Evolutionary conservation across 305 asterid genomes (phyloP), one percentile per base, ranked within the genome.

Genomic region (Solanum hybrid): DNA sequence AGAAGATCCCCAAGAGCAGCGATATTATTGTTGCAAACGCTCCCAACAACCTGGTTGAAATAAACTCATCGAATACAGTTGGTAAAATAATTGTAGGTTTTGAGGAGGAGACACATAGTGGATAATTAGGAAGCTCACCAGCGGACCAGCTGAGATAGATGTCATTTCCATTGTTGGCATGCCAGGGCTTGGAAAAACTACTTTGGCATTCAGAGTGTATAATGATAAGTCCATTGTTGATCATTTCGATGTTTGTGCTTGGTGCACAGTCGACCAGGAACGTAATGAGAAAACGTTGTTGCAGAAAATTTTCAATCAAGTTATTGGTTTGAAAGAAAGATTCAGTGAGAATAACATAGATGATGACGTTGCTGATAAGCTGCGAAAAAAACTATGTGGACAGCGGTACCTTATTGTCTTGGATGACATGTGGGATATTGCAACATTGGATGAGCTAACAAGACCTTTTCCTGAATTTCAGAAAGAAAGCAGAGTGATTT

Each of bases 361-460:
- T 4, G 17, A 17, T 85, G 76, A 31, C 4, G 22, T 22, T 32
- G 88, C 34, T 86, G 88, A 85, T 60, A 34, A 86, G 36, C 78
- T 64, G 4, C 9, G 38, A 2, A 75, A 35, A 84, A 0, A 24
- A 13, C 79, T 89, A 14, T 87, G 32, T 22, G 85, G 34, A 14
- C 22, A 42, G n/a, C 40, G 37, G 24, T 91, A 91, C 35, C 86
- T 91, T 5, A 86, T 90, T 32, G 90, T 91, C 56, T 9, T 91
- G 86, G 92, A 91, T 84, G 92, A 91, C 13, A 5, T 87, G 10
- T 90, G 89, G 92, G 82, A 78, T 26, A 77, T 22, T 32, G 88
- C 36, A 4, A 91, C 81, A 13, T 91, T 90, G 89, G 85, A 76
- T 40, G 90, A 80, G n/a, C 24, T 90, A 4, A n/a, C 31, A 45